These are phyloP conservation scores for Scenedesmus sp. DNA, from an alignment of 163 green algal species.

Conservation along the genomic window DNA sequence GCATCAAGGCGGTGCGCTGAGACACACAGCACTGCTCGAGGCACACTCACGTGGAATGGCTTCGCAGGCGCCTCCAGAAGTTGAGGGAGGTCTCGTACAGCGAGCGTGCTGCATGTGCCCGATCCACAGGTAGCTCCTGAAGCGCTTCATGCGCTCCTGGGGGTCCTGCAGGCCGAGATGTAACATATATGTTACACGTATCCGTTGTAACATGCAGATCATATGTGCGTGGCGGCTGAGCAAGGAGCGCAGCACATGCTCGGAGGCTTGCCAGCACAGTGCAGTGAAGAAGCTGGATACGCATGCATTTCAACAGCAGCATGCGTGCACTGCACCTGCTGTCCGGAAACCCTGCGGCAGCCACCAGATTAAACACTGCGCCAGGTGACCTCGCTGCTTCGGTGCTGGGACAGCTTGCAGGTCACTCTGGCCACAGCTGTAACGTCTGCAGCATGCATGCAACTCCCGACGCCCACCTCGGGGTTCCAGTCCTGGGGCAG, in stretches of 20 bases:
- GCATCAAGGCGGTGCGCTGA: not conserved
- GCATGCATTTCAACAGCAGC: too few species aligned
- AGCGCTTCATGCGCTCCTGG: conserved; percentile 63
- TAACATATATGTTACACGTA: too few species aligned
- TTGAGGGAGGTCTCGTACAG: conserved; percentile 55
- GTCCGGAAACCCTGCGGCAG: too few species aligned
- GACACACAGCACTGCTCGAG: too few species aligned
- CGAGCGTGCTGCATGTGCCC: conserved; percentile 52
- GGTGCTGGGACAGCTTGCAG: not conserved
- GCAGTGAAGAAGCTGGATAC: too few species aligned
- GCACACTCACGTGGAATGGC: conserved; percentile 24
- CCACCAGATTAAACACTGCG: too few species aligned
- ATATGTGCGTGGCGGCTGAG: conserved; percentile 62
- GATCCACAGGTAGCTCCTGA: conserved; percentile 50
- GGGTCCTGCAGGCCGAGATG: conserved; percentile 61
- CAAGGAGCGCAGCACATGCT: too few species aligned
- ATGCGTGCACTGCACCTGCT: too few species aligned
- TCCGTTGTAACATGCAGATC: conserved; percentile 65
- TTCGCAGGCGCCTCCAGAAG: conserved; percentile 52
- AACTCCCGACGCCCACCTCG: not conserved
- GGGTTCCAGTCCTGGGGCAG: conserved; percentile 49
- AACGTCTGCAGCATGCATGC: too few species aligned
- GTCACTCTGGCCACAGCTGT: not conserved
- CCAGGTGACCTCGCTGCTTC: too few species aligned
- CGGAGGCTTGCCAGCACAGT: too few species aligned